phyloP scores from a whole-genome alignment of 2,329 filamentous ascomycete species.

The Diatrype stigma region DNA sequence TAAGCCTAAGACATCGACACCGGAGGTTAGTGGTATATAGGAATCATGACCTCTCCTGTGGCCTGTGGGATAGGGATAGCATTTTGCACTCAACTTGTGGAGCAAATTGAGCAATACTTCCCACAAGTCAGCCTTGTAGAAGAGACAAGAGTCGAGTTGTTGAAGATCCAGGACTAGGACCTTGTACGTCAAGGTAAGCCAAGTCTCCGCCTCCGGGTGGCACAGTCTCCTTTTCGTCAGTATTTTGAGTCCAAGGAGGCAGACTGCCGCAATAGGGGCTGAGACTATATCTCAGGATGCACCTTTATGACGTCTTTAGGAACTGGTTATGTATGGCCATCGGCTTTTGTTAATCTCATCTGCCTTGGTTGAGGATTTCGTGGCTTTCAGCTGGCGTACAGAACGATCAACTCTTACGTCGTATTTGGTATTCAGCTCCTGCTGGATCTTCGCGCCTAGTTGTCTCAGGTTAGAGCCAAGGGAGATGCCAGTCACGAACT shows the following conservation, averaged over 20 bases:
- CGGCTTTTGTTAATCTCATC: neutral
- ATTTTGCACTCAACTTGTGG: too few species aligned
- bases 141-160: too few species aligned
- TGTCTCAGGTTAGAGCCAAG: neutral
- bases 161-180: too few species aligned
- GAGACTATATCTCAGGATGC: neutral
- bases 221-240: too few species aligned
- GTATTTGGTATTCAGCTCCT: neutral
- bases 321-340: neutral
- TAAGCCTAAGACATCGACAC: too few species aligned
- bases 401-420: neutral
- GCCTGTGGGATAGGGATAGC: too few species aligned
- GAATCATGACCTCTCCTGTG: too few species aligned
- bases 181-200: too few species aligned
- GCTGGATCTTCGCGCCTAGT: neutral
- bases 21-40: too few species aligned
- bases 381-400: neutral
- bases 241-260: neutral
- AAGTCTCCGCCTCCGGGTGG: too few species aligned
- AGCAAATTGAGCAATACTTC: too few species aligned
- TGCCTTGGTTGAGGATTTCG: neutral
- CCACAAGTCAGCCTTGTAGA: too few species aligned
- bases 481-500: neutral
- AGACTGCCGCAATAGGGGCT: neutral
- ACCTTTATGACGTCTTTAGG: neutral